These are phyloP conservation scores for Teunomyces gatunensis DNA, from an alignment of 805 yeast species.

Conservation along the genomic window DNA sequence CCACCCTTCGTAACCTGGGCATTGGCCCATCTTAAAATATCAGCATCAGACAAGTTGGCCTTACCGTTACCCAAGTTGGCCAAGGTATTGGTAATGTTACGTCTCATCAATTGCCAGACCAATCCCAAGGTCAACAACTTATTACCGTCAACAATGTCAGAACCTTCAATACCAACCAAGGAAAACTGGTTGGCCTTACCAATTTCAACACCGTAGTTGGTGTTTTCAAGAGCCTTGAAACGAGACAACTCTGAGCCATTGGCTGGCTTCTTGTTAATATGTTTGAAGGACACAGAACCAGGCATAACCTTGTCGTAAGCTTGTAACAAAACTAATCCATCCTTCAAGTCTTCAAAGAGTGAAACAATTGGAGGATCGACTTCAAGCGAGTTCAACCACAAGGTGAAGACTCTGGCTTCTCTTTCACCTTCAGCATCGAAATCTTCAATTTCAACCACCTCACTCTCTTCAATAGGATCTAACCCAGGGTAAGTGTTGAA, in stretches of 20 bases:
- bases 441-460: slow-evolving; percentile 92
- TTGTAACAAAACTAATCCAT: slow-evolving; percentile 83
- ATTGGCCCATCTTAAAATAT: slow-evolving; percentile 93
- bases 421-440: slow-evolving; percentile 99
- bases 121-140: slow-evolving; percentile 85
- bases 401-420: slow-evolving; percentile 96
- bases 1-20: slow-evolving; percentile 84
- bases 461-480: slow-evolving; percentile 90
- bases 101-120: slow-evolving; percentile 98
- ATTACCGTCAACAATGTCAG: slow-evolving; percentile 93
- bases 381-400: slow-evolving; percentile 95
- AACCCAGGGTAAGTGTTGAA: slow-evolving; percentile 96
- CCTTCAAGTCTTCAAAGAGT: slow-evolving; percentile 90
- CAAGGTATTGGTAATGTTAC: slow-evolving; percentile 86
- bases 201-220: slow-evolving; percentile 96
- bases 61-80: slow-evolving; percentile 72
- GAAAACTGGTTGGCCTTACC: slow-evolving; percentile 93
- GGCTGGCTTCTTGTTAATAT: slow-evolving; percentile 80
- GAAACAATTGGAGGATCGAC: slow-evolving; percentile 93
- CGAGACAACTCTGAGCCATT: slow-evolving; percentile 75
- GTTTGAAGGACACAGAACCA: slow-evolving; percentile 77
- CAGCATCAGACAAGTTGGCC: slow-evolving; percentile 62
- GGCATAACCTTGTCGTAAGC: slow-evolving; percentile 96
- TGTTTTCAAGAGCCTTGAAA: slow-evolving; percentile 94
- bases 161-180: slow-evolving; percentile 95